phyloP scores from a whole-genome alignment of 306 rosid species.

The Malus fusca region DNA sequence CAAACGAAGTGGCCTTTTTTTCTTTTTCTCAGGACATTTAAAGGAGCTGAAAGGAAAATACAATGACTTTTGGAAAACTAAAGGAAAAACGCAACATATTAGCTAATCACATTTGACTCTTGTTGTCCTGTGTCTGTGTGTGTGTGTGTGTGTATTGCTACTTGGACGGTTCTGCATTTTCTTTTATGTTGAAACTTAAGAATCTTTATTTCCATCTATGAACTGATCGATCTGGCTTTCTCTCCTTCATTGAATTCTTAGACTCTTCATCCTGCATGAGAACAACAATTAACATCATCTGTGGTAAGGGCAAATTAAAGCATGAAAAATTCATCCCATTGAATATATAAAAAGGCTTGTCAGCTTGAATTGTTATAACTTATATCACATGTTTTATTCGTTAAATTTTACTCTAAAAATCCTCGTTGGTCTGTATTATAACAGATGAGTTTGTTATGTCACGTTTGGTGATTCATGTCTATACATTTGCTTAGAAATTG shows the following conservation, averaged over 20 bases:
- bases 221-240: background rate
- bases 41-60: conserved; percentile 1
- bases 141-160: too few relatives aligned
- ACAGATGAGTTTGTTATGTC: background rate
- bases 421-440: too few relatives aligned
- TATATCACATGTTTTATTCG: background rate
- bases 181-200: background rate
- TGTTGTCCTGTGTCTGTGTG: background rate
- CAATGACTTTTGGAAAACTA: background rate
- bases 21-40: background rate
- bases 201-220: background rate
- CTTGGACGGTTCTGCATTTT: background rate
- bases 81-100: background rate
- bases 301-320: background rate
- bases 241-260: conserved; percentile 20
- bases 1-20: background rate
- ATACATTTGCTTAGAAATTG: too few relatives aligned
- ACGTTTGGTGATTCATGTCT: background rate
- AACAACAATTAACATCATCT: background rate
- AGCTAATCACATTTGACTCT: conserved; percentile 6
- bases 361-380: too few relatives aligned
- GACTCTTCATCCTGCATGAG: conserved; percentile 31
- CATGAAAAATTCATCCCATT: background rate
- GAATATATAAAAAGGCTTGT: background rate
- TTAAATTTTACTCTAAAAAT: too few relatives aligned